A percentile compares a stretch with the other conserved stretches of the same genome.
phyloP scores from a whole-genome alignment of 176 grass and related monocot species.

The Aegilops sharonensis region DNA sequence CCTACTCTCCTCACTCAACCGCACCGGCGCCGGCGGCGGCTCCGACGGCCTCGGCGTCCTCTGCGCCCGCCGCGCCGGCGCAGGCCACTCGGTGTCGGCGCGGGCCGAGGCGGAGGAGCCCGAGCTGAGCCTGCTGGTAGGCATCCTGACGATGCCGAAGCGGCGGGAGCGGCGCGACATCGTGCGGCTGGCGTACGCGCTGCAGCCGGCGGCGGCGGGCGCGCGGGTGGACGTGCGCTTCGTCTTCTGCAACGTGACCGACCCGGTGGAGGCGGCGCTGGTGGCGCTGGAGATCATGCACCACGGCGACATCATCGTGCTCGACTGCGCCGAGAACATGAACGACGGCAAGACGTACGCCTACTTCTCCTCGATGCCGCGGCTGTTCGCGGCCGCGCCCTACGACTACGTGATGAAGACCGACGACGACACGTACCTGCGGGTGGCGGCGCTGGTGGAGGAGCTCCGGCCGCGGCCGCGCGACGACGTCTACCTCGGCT shows the following conservation, averaged over 20 bases:
- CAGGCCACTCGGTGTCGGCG: background rate
- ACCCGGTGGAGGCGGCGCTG: conserved; percentile 48
- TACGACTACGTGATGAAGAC: conserved; percentile 84
- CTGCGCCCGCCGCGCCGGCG: conserved; percentile 7
- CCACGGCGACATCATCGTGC: conserved; percentile 54
- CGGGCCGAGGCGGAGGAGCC: background rate
- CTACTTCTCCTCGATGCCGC: conserved; percentile 48
- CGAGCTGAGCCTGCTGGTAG: conserved; percentile 60
- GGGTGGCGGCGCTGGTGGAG: conserved; percentile 23
- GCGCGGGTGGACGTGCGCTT: conserved; percentile 70
- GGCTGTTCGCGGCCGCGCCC: background rate
- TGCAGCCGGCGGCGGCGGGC: conserved; percentile 16
- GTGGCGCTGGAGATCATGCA: conserved; percentile 43
- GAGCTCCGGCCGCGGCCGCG: conserved; percentile 42
- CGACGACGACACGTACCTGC: conserved; percentile 74
- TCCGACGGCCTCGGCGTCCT: conserved; percentile 18
- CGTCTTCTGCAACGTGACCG: conserved; percentile 64
- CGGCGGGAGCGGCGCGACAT: conserved; percentile 57
- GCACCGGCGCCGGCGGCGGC: background rate
- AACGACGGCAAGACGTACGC: conserved; percentile 81
- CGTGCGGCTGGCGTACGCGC: conserved; percentile 66
- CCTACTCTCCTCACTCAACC: conserved; percentile 3
- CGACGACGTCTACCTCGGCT: conserved; percentile 63
- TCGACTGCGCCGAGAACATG: conserved; percentile 76
- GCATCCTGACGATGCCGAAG: conserved; percentile 51